Evolutionary conservation across 176 grass and related monocot species (phyloP).

Genomic region (Alopecurus myosuroides): DNA sequence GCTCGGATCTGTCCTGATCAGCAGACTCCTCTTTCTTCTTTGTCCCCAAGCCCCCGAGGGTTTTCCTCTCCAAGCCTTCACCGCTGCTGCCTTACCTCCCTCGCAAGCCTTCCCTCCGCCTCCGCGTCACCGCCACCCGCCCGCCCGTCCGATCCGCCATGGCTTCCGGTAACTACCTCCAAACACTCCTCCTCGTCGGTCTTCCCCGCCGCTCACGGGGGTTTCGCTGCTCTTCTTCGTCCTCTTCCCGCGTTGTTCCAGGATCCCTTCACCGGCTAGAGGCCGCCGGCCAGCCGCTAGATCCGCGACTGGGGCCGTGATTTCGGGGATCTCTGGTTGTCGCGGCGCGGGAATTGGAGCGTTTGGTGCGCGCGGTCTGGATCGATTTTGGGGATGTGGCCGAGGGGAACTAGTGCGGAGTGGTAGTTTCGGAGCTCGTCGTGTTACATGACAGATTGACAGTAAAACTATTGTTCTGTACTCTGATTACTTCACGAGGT

Average conservation of each 20-base stretch:
- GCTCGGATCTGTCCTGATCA: neutral
- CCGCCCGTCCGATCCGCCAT: conserved; percentile 4
- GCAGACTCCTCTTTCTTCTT: neutral
- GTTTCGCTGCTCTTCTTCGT: neutral
- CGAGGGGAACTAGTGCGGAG: neutral
- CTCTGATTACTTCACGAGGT: neutral
- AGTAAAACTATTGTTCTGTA: neutral
- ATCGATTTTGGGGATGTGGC: neutral
- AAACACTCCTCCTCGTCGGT: too few relatives aligned
- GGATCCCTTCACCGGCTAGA: neutral
- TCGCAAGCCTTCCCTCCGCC: neutral
- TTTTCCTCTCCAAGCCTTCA: conserved; percentile 6
- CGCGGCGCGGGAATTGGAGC: neutral
- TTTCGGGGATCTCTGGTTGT: neutral
- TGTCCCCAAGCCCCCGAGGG: conserved; percentile 21
- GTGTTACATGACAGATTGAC: neutral
- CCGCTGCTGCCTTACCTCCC: neutral
- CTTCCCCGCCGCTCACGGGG: neutral
- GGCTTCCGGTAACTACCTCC: conserved; percentile 32
- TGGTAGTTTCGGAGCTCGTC: neutral
- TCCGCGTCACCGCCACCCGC: neutral
- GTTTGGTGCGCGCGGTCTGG: neutral
- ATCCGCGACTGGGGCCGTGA: neutral
- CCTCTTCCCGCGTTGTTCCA: neutral
- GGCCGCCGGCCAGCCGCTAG: neutral